phyloP scores from a whole-genome alignment of 768 basidiomycete species.

The Bullera alba region DNA sequence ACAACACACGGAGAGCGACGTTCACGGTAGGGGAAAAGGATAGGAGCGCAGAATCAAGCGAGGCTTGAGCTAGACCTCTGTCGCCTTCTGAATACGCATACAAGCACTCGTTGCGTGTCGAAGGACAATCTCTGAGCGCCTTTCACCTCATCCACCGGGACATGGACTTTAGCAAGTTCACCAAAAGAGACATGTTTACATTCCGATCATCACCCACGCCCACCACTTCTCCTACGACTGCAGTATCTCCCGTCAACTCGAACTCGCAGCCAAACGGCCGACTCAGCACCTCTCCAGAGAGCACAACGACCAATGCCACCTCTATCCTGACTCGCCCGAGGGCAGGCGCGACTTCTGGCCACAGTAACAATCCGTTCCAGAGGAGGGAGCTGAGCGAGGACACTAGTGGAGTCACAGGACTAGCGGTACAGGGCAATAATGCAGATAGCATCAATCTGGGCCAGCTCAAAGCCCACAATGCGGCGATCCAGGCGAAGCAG shows the following conservation, averaged over 20 bases:
- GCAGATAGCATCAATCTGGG: conserved; percentile 40
- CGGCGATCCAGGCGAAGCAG: conserved; percentile 24
- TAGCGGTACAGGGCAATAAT: background rate
- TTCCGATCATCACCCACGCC: background rate
- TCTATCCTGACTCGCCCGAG: conserved; percentile 18
- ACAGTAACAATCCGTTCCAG: background rate
- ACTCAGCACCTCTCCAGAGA: background rate
- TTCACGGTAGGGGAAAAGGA: no score
- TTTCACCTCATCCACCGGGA: no score
- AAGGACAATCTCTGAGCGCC: no score
- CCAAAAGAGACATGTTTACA: background rate
- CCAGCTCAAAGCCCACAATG: conserved; percentile 36
- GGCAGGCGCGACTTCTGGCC: conserved; percentile 13
- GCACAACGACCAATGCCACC: background rate
- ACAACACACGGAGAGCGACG: no score
- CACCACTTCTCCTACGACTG: background rate
- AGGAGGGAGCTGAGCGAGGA: background rate
- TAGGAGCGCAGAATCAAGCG: no score
- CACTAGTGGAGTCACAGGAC: conserved; percentile 2
- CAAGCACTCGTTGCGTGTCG: no score
- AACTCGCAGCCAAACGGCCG: background rate
- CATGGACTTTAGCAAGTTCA: background rate
- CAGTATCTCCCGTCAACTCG: background rate
- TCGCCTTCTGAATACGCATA: no score
- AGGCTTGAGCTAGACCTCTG: no score